Base-by-base conservation (phyloP, 768 basidiomycete genomes). In the Boletus rubropictus region DNA sequence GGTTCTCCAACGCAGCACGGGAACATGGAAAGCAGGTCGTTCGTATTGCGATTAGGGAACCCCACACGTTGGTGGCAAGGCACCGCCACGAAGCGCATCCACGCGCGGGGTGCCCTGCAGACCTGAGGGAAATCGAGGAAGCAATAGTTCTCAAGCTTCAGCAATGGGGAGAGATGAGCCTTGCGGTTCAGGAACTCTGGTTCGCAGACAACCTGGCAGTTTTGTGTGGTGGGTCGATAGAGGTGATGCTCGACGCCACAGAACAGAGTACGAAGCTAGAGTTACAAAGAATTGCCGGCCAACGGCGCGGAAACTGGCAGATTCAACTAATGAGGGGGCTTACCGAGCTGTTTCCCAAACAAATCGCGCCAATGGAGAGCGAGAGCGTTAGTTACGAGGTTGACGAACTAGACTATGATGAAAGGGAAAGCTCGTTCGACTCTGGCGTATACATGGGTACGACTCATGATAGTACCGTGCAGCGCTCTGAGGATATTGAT, bases 101-200 rank as follows among this genome's bases (percentile, higher is more conserved):
- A 9, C 61, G 63, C 2, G 69, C 83, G 1, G 65, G 66, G 34
- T 67, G 68, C 22, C 77, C 79, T 1, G 63, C 58, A 9, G 57
- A 74, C 1, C 52, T 73, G 7, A 55, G 65, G 11, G 73, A 75
- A 15, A 82, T 90, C 31, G 76, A 69, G 1, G 64, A 69, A 5
- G 65, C 62, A 10, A 68, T 86, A 18, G 72, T 75, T 59, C 52
- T 61, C 4, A 76, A 69, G 49, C 81, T 89, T 74, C 76, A 81
- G 41, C 68, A 69, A 33, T 75, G 71, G 52, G 66, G 77, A 6
- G 75, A 81, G 48, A 62, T 62, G 1, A 69, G 73, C 48, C 71
- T 81, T 51, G 61, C 75, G 4, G 54, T 72, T 9, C 63, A 65
- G 22, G 71, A 72, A 38, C 56, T 74, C 33, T 77, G 73, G 75